Conservation (phyloP, 768 basidiomycete genomes). For the Phaeotremella skinneri region DNA sequence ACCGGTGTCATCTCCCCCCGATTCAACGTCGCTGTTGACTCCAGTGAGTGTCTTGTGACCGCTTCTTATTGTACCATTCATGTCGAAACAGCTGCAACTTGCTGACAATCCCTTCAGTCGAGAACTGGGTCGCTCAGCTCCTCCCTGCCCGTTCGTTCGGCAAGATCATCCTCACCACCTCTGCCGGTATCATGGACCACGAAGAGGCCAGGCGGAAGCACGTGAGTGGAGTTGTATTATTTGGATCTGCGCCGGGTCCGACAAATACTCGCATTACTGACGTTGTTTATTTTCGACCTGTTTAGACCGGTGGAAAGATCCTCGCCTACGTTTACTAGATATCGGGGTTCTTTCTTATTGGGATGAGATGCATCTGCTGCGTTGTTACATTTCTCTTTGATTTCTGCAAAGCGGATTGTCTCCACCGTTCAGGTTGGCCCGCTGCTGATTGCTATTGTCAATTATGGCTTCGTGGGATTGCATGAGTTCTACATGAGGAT, state of each 20-base stretch:
- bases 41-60: conserved; percentile 63
- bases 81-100: background rate
- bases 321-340: conserved; percentile 85
- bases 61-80: background rate
- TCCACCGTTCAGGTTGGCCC: too few species aligned
- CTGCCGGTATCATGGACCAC: conserved; percentile 96
- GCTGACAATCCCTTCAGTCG: conserved; percentile 27
- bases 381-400: too few species aligned
- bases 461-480: too few species aligned
- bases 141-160: conserved; percentile 96
- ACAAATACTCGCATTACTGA: conserved; percentile 7
- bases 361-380: background rate
- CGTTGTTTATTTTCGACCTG: background rate
- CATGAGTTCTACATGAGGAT: too few species aligned
- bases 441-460: too few species aligned
- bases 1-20: conserved; percentile 99
- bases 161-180: conserved; percentile 94
- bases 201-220: conserved; percentile 98
- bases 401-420: too few species aligned
- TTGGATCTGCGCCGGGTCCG: background rate
- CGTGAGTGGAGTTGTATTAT: conserved; percentile 53
- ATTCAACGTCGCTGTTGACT: conserved; percentile 88
- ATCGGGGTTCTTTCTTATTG: too few species aligned
- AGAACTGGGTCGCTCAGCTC: conserved; percentile 88
- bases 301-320: conserved; percentile 73